Conservation (phyloP, 192 early-diverging fungal species). For the Umbelopsis isabellina region DNA sequence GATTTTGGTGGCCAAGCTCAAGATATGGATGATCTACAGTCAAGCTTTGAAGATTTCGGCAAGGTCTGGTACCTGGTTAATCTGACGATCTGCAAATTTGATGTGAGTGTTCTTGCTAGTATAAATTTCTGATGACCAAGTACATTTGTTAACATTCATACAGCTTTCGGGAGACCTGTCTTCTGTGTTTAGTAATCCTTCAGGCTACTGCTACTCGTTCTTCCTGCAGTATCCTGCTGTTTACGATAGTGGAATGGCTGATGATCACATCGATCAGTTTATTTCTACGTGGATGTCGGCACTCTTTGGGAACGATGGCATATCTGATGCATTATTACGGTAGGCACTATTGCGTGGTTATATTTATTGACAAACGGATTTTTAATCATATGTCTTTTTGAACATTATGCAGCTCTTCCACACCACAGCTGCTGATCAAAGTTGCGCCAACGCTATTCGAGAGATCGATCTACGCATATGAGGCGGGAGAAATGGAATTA, state of each 20-base stretch:
- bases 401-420: conserved; percentile 7
- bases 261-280: conserved; percentile 24
- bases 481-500: conserved; percentile 23
- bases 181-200: neutral
- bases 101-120: conserved; percentile 18
- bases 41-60: conserved; percentile 33
- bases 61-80: conserved; percentile 35
- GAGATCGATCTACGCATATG: conserved; percentile 27
- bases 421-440: conserved; percentile 28
- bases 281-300: conserved; percentile 35
- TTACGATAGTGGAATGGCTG: conserved; percentile 19
- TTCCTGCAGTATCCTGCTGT: conserved; percentile 29
- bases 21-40: conserved; percentile 30
- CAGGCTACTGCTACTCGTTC: conserved; percentile 34
- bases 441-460: conserved; percentile 34
- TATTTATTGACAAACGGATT: neutral
- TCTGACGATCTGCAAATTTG: conserved; percentile 26
- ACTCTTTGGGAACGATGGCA: conserved; percentile 30
- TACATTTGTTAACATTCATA: no score
- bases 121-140: no score
- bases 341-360: neutral
- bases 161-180: conserved; percentile 12
- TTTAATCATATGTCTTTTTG: neutral
- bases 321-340: conserved; percentile 37
- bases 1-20: conserved; percentile 9